A percentile compares a stretch with the other conserved stretches of the same genome.
phyloP scores from a whole-genome alignment of 306 rosid species.

The Corylus americana region DNA sequence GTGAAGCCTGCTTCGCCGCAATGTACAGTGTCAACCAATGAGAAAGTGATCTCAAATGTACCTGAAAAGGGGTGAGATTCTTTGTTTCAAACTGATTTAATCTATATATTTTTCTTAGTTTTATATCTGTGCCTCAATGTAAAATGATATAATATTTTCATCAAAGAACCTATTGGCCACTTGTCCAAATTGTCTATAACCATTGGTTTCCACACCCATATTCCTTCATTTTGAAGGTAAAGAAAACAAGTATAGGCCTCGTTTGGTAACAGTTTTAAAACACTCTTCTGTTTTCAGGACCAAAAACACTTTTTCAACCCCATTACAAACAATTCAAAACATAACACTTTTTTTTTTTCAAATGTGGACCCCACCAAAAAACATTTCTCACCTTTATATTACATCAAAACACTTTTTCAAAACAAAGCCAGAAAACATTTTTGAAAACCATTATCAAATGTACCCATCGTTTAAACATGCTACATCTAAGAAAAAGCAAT shows the following conservation, averaged over 20 bases:
- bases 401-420: too few species aligned
- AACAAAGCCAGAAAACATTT: too few species aligned
- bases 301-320: too few species aligned
- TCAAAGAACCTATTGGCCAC: not conserved
- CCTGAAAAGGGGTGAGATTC: conserved; percentile 65
- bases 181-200: not conserved
- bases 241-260: not conserved
- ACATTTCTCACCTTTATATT: too few species aligned
- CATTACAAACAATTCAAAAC: too few species aligned
- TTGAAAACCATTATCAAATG: too few species aligned
- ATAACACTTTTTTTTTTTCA: too few species aligned
- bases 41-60: conserved; percentile 32
- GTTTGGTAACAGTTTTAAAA: too few species aligned
- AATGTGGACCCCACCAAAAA: too few species aligned
- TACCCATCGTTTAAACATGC: not conserved
- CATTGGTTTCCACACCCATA: not conserved
- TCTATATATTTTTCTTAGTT: not conserved
- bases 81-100: conserved; percentile 7
- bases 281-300: too few species aligned
- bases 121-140: not conserved
- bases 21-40: conserved; percentile 40
- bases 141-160: not conserved
- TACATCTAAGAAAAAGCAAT: not conserved
- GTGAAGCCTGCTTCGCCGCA: conserved; percentile 56
- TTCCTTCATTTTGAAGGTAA: not conserved